Evolutionary conservation across 371 early-diverging fungal species (phyloP).

Genomic region (Paraphysoderma sedebokerense): DNA sequence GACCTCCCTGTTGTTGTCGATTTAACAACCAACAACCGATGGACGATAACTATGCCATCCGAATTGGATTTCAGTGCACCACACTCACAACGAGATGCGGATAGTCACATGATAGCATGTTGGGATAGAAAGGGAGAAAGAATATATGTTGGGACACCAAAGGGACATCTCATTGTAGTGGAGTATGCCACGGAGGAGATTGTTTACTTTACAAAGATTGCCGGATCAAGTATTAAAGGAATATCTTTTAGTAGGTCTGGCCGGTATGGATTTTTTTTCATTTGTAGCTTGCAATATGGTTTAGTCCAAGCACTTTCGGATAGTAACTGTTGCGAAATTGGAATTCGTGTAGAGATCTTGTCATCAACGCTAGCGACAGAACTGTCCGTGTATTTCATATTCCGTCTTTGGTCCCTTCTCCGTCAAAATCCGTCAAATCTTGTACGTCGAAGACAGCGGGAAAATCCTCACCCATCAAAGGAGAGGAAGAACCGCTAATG

Average conservation of each 20-base stretch:
- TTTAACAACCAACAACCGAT: constrained; percentile 11
- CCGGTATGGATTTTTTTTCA: constrained; percentile 12
- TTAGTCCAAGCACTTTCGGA: constrained; percentile 11
- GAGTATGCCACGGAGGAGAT: constrained; percentile 20
- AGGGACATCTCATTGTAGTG: constrained; percentile 42
- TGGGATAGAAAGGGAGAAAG: constrained; percentile 30
- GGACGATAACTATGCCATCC: constrained; percentile 8
- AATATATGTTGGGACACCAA: constrained; percentile 52
- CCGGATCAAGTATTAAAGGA: constrained; percentile 35
- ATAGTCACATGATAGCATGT: constrained; percentile 7
- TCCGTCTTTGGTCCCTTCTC: constrained; percentile 7
- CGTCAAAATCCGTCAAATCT: constrained; percentile 16
- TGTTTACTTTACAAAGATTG: constrained; percentile 14
- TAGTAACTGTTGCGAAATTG: not conserved
- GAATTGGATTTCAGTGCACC: constrained; percentile 4
- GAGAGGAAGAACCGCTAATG: not conserved
- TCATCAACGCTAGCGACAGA: constrained; percentile 55
- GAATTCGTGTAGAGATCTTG: constrained; percentile 29
- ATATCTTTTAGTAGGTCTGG: constrained; percentile 35
- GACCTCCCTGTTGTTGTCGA: constrained; percentile 1
- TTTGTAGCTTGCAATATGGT: not conserved
- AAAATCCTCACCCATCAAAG: constrained; percentile 20
- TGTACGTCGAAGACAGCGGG: constrained; percentile 12
- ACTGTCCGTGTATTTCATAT: constrained; percentile 38
- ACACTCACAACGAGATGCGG: constrained; percentile 6